These are phyloP conservation scores for Apocynum venetum DNA, from an alignment of 257 asterid genomes.

Conservation along the genomic window DNA sequence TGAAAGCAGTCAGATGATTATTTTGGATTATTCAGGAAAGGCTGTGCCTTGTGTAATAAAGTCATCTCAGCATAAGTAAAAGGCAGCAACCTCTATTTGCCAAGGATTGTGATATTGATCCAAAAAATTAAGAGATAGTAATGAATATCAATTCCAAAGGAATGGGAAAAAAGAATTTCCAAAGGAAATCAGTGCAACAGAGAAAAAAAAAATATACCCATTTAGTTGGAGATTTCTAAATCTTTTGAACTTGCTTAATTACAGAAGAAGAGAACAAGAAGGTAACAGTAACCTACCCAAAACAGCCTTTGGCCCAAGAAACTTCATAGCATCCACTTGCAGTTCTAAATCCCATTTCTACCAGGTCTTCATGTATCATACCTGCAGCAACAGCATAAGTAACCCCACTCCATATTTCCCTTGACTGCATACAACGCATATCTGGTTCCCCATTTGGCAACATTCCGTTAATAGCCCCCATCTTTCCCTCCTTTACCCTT, in stretches of 20 bases:
- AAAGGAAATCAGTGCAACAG: no score
- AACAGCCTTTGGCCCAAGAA: conserved; percentile 78
- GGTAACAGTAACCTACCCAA: conserved; percentile 53
- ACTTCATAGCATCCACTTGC: conserved; percentile 77
- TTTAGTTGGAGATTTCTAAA: background rate
- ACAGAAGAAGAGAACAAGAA: conserved; percentile 4
- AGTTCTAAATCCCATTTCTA: conserved; percentile 75
- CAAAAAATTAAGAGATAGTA: no score
- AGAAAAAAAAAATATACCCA: background rate
- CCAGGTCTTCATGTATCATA: conserved; percentile 84
- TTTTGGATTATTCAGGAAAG: no score
- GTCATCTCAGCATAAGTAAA: no score
- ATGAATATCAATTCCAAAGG: no score
- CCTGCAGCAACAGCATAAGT: conserved; percentile 93
- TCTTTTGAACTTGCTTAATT: background rate
- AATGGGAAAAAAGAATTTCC: no score
- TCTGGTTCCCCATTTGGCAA: conserved; percentile 84
- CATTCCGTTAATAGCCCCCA: conserved; percentile 95
- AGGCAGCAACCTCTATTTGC: no score
- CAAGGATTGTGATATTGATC: no score
- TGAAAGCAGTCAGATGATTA: no score
- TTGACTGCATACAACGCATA: conserved; percentile 68
- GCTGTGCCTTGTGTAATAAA: no score
- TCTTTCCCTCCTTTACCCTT: conserved; percentile 69
- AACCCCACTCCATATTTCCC: conserved; percentile 94